Evolutionary conservation across 2,329 filamentous ascomycete species (phyloP).

Genomic region (Mycocentrospora acerina): DNA sequence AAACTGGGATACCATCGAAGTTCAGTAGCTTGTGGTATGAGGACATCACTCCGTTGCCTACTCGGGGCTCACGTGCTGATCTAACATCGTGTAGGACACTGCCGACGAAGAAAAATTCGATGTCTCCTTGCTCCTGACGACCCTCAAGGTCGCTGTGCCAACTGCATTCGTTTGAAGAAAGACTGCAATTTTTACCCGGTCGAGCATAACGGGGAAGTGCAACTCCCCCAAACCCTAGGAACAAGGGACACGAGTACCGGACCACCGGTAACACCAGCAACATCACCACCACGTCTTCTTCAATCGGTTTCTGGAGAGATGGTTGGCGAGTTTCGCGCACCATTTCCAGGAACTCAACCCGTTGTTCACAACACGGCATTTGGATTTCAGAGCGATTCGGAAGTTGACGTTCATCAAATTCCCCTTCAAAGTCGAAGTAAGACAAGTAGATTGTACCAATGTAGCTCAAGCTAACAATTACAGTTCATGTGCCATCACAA

Average conservation of each 20-base stretch:
- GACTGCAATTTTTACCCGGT: constrained; percentile 92
- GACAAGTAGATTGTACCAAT: constrained; percentile 2
- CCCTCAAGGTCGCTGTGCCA: constrained; percentile 75
- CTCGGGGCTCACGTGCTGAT: constrained; percentile 16
- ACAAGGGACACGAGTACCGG: constrained; percentile 49
- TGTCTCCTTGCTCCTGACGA: constrained; percentile 78
- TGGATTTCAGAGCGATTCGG: constrained; percentile 27
- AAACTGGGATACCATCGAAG: constrained; percentile 95
- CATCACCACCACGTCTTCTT: constrained; percentile 50
- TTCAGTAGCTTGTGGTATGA: constrained; percentile 92
- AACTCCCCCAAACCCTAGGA: constrained; percentile 45
- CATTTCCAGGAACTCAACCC: constrained; percentile 19
- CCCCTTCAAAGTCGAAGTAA: constrained; percentile 30
- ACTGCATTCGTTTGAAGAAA: constrained; percentile 92
- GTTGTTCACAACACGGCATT: constrained; percentile 21
- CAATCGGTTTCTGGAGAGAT: constrained; percentile 27
- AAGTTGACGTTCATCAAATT: constrained; percentile 28
- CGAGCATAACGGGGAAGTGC: constrained; percentile 65
- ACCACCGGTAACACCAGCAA: constrained; percentile 48
- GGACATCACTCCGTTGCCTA: constrained; percentile 1
- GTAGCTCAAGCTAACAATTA: constrained; percentile 13
- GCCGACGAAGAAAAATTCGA: constrained; percentile 88
- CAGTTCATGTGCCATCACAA: constrained; percentile 36
- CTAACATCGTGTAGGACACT: constrained; percentile 66
- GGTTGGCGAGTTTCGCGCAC: constrained; percentile 34